phyloP scores from a whole-genome alignment of 495 filamentous ascomycete genomes.

The Neurospora tetraspora region DNA sequence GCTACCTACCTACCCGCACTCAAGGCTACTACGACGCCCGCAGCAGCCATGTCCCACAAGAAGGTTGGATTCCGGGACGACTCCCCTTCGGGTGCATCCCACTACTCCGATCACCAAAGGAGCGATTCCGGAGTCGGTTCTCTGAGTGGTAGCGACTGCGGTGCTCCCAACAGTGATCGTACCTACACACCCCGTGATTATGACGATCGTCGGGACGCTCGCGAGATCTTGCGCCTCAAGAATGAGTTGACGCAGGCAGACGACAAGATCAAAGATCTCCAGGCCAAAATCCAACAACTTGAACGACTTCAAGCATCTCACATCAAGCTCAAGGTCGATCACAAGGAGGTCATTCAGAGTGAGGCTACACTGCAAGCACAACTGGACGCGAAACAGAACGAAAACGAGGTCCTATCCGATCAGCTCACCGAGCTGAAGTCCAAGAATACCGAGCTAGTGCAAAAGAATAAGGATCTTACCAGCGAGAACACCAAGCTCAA shows the following conservation, averaged over 20 bases:
- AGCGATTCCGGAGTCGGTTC: slow-evolving; percentile 29
- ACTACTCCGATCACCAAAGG: slow-evolving; percentile 19
- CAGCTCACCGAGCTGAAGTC: neutral
- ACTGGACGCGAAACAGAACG: slow-evolving; percentile 76
- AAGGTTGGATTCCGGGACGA: slow-evolving; percentile 24
- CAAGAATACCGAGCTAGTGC: slow-evolving; percentile 59
- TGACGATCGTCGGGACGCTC: slow-evolving; percentile 10
- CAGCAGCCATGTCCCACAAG: slow-evolving; percentile 19
- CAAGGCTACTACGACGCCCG: neutral
- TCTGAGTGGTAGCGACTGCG: slow-evolving; percentile 25
- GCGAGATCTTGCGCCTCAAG: slow-evolving; percentile 15
- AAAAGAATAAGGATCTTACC: slow-evolving; percentile 73
- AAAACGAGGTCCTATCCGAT: slow-evolving; percentile 49
- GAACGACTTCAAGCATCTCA: slow-evolving; percentile 34
- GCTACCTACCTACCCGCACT: neutral
- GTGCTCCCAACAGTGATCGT: slow-evolving; percentile 17
- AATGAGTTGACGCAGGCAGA: slow-evolving; percentile 8
- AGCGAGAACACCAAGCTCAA: slow-evolving; percentile 85
- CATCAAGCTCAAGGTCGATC: slow-evolving; percentile 34
- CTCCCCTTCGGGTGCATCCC: slow-evolving; percentile 21
- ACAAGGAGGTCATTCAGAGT: slow-evolving; percentile 54
- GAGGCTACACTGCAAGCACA: slow-evolving; percentile 61
- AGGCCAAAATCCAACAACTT: neutral
- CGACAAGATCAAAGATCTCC: slow-evolving; percentile 11
- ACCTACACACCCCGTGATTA: slow-evolving; percentile 12